Evolutionary conservation across 2,329 filamentous ascomycete genomes (phyloP), one percentile per base, ranked within the genome.

Genomic region (Alternaria metachromatica): DNA sequence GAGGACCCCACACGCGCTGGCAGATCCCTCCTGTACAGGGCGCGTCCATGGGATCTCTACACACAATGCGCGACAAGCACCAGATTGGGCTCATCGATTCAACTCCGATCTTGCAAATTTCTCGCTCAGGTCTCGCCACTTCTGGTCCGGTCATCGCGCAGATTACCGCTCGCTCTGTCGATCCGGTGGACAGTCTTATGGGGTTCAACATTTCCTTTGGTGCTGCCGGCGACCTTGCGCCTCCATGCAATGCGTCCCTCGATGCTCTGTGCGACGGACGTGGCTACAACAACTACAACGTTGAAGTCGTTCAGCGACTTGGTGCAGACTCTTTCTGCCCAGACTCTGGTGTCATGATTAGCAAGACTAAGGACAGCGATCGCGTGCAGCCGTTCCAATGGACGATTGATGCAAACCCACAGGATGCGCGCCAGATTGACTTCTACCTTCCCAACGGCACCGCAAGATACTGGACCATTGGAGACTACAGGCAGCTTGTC

Each of bases 241-340:
- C 84, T 0, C 43, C 69, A 0, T 87, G 85, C 72, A 78, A 83
- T 62, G 70, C 75, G 20, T 69, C 68, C 4, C 78, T 80, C 0
- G 81, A 86, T 51, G 76, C 82, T 0, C 72, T 84, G n/a, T 87
- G 85, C 71, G 85, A 87, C 59, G 85, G 85, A 23, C 82, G 85
- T 9, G 72, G 78, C 30, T 87, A 84, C 76, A 78, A 86, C 68
- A 82, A 82, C 66, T 87, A 87, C 72, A 84, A 86, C 45, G 26
- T 87, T 25, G 85, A 87, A 65, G 84, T 87, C 4, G 75, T 87
- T 26, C 84, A 86, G 69, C 82, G 85, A 51, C 85, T 87, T 82
- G 85, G 85, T 12, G 80, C 84, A 7, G 85, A 87, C 70, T 83
- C 81, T 3, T 87, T 87, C 77, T 80, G 81, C 25, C 82, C 85